These are phyloP conservation scores for Krasilnikovozyma curviuscula DNA, from an alignment of 768 basidiomycete species.

Conservation along the genomic window DNA sequence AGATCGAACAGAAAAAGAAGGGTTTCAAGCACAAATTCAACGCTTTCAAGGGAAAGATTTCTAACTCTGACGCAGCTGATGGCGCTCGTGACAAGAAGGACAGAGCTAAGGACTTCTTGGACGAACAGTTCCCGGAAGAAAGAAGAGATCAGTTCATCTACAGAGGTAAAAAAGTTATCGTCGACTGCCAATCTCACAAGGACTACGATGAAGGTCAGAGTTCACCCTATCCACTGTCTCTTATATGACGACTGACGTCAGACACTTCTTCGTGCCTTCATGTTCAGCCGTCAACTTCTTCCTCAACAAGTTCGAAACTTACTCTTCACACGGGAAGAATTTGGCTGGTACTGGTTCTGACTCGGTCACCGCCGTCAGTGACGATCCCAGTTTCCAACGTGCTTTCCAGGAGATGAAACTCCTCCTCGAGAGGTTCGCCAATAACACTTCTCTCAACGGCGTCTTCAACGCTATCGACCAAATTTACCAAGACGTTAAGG, in stretches of 20 bases:
- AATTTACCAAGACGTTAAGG: slow-evolving; percentile 50
- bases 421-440: slow-evolving; percentile 75
- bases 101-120: slow-evolving; percentile 45
- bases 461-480: slow-evolving; percentile 51
- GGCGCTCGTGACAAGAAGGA: slow-evolving; percentile 36
- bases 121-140: slow-evolving; percentile 75
- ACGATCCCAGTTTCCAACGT: slow-evolving; percentile 40
- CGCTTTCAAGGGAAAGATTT: slow-evolving; percentile 38
- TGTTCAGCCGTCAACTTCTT: slow-evolving; percentile 37
- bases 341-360: slow-evolving; percentile 26
- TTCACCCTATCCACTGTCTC: neutral
- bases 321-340: slow-evolving; percentile 33
- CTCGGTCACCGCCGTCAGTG: slow-evolving; percentile 22
- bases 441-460: slow-evolving; percentile 43
- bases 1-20: slow-evolving; percentile 13
- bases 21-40: slow-evolving; percentile 25
- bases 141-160: slow-evolving; percentile 77
- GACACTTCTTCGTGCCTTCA: neutral
- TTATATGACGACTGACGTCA: neutral
- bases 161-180: slow-evolving; percentile 76
- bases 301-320: slow-evolving; percentile 29
- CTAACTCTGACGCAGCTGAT: slow-evolving; percentile 52
- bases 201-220: slow-evolving; percentile 10
- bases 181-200: slow-evolving; percentile 80
- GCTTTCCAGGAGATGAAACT: slow-evolving; percentile 49